Base-by-base conservation (phyloP, 2,329 filamentous ascomycete genomes). In the Neonectria hederae region DNA sequence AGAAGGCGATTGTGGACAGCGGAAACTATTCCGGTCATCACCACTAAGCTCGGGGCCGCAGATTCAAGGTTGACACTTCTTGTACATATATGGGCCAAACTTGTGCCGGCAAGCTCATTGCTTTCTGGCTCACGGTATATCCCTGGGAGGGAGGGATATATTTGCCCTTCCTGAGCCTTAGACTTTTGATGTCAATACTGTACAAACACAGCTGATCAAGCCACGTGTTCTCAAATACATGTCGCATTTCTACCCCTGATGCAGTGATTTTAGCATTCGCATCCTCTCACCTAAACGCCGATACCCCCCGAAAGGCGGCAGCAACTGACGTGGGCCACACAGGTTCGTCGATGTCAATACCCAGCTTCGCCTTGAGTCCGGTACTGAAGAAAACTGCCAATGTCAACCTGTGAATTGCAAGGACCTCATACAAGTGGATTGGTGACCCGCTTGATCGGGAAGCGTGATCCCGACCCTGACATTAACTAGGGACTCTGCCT, bases 1-100 rank as follows among this genome's bases (percentile, higher is more conserved):
- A 92, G 75, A 86, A 84, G 71, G 79, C 79, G 4, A 78, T 86
- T 38, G 72, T 72, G 2, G 68, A 76, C 56, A 78, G 67, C 38
- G 76, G 75, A 10, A 71, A 77, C 43, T 61, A 65, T 43, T 67
- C 66, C n/a, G 68, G 69, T 9, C 62, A 65, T 51, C 49, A 59
- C 51, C 63, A 71, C 26, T 65, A 69, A 51, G 26, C 13, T 24
- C 22, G 17, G 4, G 3, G 17, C 5, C 7, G 8, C 7, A 21
- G 17, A 42, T 4, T 11, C n/a, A 48, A 49, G 35, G 19, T 38
- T 22, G 51, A 30, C 42, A 49, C 21, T 19, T 59, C 30, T 52
- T 71, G 63, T 70, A 65, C 49, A 69, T 66, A 64, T 42, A n/a
- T 35, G 11, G 21, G 24, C 43, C 14, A 35, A 32, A 42, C 26